Percentiles rank a stretch among this genome's conserved stretches.
Conservation (phyloP, 73 alveolate genomes). For the Uronychia setigera region DNA sequence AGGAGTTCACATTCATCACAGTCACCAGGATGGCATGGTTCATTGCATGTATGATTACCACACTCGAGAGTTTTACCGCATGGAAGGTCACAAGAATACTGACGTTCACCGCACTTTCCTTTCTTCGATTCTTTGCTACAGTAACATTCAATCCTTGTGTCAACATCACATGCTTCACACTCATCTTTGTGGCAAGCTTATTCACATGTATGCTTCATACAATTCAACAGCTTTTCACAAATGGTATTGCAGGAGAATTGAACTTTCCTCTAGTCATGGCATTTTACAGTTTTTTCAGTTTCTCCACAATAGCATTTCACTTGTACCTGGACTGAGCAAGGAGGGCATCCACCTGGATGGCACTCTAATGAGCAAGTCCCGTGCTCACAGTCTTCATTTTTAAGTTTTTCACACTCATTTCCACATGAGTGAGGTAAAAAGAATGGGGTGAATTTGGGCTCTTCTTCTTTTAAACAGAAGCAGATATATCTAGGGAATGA, state of each 20-base stretch:
- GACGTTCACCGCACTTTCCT: constrained; percentile 71
- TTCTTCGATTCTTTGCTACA: constrained; percentile 67
- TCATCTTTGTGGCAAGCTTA: constrained; percentile 76
- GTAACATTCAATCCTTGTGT: constrained; percentile 56
- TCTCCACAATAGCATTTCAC: constrained; percentile 87
- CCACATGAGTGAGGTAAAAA: constrained; percentile 95
- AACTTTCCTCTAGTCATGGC: constrained; percentile 67
- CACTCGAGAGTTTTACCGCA: constrained; percentile 91
- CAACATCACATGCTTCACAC: constrained; percentile 66
- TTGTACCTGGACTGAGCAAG: constrained; percentile 83
- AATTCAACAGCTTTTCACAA: constrained; percentile 73
- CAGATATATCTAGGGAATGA: constrained; percentile 87
- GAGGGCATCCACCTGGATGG: constrained; percentile 98
- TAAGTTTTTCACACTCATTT: constrained; percentile 76
- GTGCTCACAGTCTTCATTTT: constrained; percentile 83
- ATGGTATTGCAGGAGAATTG: constrained; percentile 53
- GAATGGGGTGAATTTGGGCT: constrained; percentile 83
- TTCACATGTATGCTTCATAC: constrained; percentile 69
- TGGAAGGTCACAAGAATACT: constrained; percentile 81
- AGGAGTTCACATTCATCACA: constrained; percentile 83
- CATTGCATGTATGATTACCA: constrained; percentile 89
- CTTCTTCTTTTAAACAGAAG: constrained; percentile 83
- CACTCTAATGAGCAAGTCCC: constrained; percentile 86
- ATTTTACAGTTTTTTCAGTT: constrained; percentile 70
- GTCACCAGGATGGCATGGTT: constrained; percentile 89